Evolutionary conservation across 352 stramenopile genomes (phyloP).

Genomic region (Phytophthora constricta): DNA sequence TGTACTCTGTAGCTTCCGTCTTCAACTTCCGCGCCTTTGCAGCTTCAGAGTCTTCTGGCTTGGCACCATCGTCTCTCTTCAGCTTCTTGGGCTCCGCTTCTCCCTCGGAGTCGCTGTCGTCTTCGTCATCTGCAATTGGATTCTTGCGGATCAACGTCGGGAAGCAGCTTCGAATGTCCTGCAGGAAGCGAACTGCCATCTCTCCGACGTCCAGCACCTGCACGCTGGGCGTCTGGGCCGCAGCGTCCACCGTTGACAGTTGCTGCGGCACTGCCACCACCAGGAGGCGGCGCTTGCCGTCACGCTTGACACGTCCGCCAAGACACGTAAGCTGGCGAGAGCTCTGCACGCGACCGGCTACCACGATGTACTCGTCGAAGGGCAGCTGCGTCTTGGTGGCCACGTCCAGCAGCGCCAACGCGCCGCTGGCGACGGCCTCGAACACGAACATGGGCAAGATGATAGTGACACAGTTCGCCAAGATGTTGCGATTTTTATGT

Average conservation of each 20-base stretch:
- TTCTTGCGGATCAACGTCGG: conserved; percentile 67
- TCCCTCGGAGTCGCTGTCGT: conserved; percentile 46
- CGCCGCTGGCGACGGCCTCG: conserved; percentile 22
- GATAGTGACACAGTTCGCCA: not conserved
- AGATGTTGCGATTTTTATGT: conserved; percentile 3
- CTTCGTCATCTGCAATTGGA: conserved; percentile 45
- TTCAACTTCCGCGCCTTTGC: conserved; percentile 19
- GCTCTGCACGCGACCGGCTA: conserved; percentile 45
- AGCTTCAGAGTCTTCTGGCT: conserved; percentile 7
- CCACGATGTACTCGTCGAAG: conserved; percentile 63
- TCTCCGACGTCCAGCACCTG: conserved; percentile 72
- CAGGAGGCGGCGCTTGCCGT: conserved; percentile 48
- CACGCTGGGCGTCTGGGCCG: conserved; percentile 21
- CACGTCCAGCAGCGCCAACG: conserved; percentile 44
- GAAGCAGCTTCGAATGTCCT: conserved; percentile 66
- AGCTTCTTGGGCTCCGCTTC: conserved; percentile 44
- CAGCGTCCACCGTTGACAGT: not conserved
- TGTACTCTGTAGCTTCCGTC: conserved; percentile 35
- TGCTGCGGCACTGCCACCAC: conserved; percentile 49
- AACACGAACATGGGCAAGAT: conserved; percentile 58
- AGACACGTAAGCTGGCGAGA: conserved; percentile 66
- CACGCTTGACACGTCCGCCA: conserved; percentile 58
- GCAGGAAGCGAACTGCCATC: conserved; percentile 54
- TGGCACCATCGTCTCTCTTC: conserved; percentile 24
- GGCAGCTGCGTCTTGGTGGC: conserved; percentile 56